A percentile compares a stretch with the other conserved stretches of the same genome.
phyloP scores from a whole-genome alignment of 805 yeast species.

The Candida saitoana region DNA sequence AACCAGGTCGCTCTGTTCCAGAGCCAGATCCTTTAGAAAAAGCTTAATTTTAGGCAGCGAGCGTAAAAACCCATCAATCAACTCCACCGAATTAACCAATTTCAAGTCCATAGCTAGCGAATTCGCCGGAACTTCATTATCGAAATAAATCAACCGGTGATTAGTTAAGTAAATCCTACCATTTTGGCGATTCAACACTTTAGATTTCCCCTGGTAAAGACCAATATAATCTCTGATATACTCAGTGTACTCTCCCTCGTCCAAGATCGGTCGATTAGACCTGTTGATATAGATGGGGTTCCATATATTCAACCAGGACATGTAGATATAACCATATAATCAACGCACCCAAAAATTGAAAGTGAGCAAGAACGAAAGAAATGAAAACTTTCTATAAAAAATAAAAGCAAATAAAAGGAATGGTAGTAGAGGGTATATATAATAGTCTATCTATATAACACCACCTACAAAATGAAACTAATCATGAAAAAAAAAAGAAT shows the following conservation, averaged over 20 bases:
- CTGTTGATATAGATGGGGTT: conserved; percentile 33
- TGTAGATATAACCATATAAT: not conserved
- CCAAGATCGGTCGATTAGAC: conserved; percentile 36
- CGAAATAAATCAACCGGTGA: conserved; percentile 69
- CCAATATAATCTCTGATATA: conserved; percentile 49
- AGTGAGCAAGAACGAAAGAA: too few relatives aligned
- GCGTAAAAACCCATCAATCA: conserved; percentile 56
- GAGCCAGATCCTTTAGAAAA: conserved; percentile 13
- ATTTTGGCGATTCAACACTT: conserved; percentile 57
- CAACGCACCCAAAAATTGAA: too few relatives aligned
- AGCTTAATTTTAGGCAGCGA: conserved; percentile 73
- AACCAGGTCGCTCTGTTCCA: not conserved
- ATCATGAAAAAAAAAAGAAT: too few relatives aligned
- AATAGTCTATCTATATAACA: too few relatives aligned
- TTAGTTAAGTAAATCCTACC: conserved; percentile 81
- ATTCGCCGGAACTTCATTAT: conserved; percentile 34
- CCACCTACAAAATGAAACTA: too few relatives aligned
- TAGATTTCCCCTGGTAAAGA: conserved; percentile 70
- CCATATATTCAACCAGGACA: conserved; percentile 25
- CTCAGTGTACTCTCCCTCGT: conserved; percentile 28
- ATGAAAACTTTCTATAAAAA: too few relatives aligned
- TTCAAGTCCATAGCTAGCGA: conserved; percentile 48
- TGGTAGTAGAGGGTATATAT: too few relatives aligned
- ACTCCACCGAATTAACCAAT: conserved; percentile 38
- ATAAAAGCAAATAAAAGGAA: too few relatives aligned